Base-by-base conservation (phyloP, 305 asterid genomes). In the Fraxinus dipetala region DNA sequence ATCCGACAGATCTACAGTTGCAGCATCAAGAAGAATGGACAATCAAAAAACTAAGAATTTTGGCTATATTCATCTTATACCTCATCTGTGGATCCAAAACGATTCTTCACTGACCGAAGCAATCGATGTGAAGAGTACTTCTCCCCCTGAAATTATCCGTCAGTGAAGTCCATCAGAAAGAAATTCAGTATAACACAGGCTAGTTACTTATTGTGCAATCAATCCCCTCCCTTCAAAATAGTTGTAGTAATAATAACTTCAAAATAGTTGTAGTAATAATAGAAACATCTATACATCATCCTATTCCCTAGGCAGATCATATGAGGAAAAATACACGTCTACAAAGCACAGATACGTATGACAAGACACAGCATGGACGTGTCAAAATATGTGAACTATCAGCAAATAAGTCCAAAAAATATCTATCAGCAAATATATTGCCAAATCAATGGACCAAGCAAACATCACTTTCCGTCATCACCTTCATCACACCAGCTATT, bases 11-110 rank as follows among this genome's bases (percentile, higher is more conserved):
- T 13, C 40, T 14, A 8, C 7, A 5, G 34, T 69, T 14, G 10
- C 38, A 69, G 7, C 20, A 31, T 30, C 40, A 30, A 69, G 75
- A 28, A 78, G 82, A 54, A 59, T 1, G 67, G 78, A n/a, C 34
- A 31, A 40, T 43, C 11, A 54, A 38, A 63, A 75, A 78, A 59
- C 59, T 59, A 48, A 74, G 24, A 40, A 38, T 54, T n/a, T 32
- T 51, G 78, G 80, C 24, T 40, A 30, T 76, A 81, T 81, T 69
- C 78, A 81, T 75, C 75, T 81, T 61, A 82, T 91, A 92, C 99
- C 98, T 94, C 99, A 87, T 96, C 97, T 5, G 99, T 91, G 89
- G 98, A 92, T 84, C 99, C 99, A 90, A 91, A 96, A 31, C 98
- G 92, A 85, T 96, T 96, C 91, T 94, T 94, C 85, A 92, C 94